Base-by-base conservation (phyloP, 345 rosid genomes). In the Citropsis articulata region DNA sequence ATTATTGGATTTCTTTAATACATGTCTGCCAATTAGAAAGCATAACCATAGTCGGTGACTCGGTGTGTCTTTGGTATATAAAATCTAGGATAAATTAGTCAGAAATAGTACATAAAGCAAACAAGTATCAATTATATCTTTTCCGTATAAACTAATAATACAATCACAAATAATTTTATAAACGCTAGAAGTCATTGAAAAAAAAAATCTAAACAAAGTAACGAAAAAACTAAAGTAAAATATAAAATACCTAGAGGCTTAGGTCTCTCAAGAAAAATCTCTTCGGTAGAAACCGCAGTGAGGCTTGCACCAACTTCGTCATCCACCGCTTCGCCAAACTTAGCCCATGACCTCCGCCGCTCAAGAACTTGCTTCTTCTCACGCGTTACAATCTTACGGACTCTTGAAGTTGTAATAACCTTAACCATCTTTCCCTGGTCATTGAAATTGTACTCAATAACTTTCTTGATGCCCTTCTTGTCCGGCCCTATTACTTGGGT, bases 241-340 rank as follows among this genome's bases (percentile, higher is more conserved):
- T 13, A 13, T 45, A 45, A 13, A 12, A 13, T 18, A 90, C 94
- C 94, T 77, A 87, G 91, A 25, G 89, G 87, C 24, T 86, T 86
- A 5, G 95, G 91, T 19, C 90, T 87, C 81, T 91, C 92, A 4
- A 94, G 79, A 24, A 88, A 68, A 70, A 92, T 89, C 83, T 91
- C 94, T 80, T 91, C 96, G 1, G 94, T 88, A 13, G 97, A 94
- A 35, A 88, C 91, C 93, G 90, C 87, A 31, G 96, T 93, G 73
- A 93, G 93, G 57, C 85, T 84, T 31, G 82, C 80, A 19, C 91
- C 91, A 66, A 87, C 92, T 4, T 90, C 94, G 72, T 91, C 93
- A 53, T 83, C 87, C 0, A 86, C 91, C 0, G 97, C 97, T 69
- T 90, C 95, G 2, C 97, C 98, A 56, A 94, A 92, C 86, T 89